Evolutionary conservation across 371 early-diverging fungal species (phyloP).

Genomic region (Mortierella sp.): DNA sequence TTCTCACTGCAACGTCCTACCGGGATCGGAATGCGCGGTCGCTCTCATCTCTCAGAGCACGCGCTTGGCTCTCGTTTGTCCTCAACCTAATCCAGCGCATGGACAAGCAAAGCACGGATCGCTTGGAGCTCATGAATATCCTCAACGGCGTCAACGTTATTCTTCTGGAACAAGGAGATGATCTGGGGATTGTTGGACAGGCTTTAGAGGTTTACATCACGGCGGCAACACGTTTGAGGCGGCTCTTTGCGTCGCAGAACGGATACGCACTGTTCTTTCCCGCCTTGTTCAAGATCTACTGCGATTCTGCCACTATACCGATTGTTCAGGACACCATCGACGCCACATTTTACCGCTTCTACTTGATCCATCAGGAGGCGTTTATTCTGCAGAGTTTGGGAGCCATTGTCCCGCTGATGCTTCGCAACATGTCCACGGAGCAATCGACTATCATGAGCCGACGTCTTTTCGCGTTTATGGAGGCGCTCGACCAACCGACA

Average conservation of each 20-base stretch:
- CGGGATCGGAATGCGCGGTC: constrained; percentile 25
- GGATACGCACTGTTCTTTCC: constrained; percentile 72
- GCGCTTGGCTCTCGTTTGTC: constrained; percentile 73
- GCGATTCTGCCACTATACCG: constrained; percentile 61
- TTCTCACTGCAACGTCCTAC: background rate
- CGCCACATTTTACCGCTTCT: constrained; percentile 74
- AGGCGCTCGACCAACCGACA: constrained; percentile 47
- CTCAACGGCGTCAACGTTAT: constrained; percentile 72
- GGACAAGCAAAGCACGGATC: constrained; percentile 70
- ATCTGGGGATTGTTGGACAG: constrained; percentile 72
- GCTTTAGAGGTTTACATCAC: constrained; percentile 69
- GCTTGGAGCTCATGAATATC: constrained; percentile 67
- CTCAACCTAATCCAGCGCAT: constrained; percentile 67
- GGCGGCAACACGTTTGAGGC: constrained; percentile 68
- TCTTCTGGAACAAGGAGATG: constrained; percentile 65
- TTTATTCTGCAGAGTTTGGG: constrained; percentile 81
- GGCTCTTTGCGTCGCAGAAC: constrained; percentile 71
- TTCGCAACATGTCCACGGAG: constrained; percentile 54
- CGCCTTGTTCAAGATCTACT: constrained; percentile 74
- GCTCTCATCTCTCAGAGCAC: constrained; percentile 67
- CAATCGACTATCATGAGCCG: constrained; percentile 26
- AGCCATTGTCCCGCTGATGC: constrained; percentile 68
- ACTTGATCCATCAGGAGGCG: constrained; percentile 74
- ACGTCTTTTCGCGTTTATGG: constrained; percentile 38
- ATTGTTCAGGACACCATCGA: constrained; percentile 68